Evolutionary conservation across 2,329 filamentous ascomycete genomes (phyloP).

Genomic region (Colletotrichum lupini): DNA sequence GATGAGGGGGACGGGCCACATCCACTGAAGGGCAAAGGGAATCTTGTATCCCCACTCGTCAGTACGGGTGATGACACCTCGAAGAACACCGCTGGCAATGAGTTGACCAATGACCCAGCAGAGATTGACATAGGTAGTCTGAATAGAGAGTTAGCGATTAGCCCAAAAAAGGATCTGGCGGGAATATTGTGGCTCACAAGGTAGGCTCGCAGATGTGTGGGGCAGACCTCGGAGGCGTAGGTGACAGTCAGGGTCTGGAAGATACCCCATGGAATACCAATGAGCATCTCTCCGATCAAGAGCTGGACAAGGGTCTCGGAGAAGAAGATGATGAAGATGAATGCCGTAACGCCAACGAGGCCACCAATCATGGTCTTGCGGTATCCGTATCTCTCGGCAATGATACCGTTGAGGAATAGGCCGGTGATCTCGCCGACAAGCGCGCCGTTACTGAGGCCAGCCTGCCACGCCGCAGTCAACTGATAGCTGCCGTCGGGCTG

Average conservation of each 20-base stretch:
- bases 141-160: slow-evolving; percentile 38
- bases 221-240: slow-evolving; percentile 61
- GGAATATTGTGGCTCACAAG: slow-evolving; percentile 48
- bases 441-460: slow-evolving; percentile 60
- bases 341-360: slow-evolving; percentile 50
- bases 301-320: slow-evolving; percentile 52
- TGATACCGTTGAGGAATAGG: slow-evolving; percentile 58
- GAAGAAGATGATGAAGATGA: slow-evolving; percentile 63
- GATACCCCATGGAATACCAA: slow-evolving; percentile 58
- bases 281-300: slow-evolving; percentile 57
- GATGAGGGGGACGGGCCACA: slow-evolving; percentile 58
- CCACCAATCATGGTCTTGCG: slow-evolving; percentile 58
- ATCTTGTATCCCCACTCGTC: slow-evolving; percentile 59
- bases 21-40: slow-evolving; percentile 62
- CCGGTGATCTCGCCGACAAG: slow-evolving; percentile 62
- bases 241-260: slow-evolving; percentile 60
- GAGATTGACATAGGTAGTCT: slow-evolving; percentile 58
- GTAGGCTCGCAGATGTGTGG: slow-evolving; percentile 58
- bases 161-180: background rate
- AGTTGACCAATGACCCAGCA: slow-evolving; percentile 63
- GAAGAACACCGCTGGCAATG: slow-evolving; percentile 55
- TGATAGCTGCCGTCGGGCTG: slow-evolving; percentile 53
- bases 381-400: slow-evolving; percentile 59
- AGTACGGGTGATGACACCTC: slow-evolving; percentile 48
- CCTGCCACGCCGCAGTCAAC: slow-evolving; percentile 61